Evolutionary conservation across 352 stramenopile genomes (phyloP), one percentile per base, ranked within the genome.

Genomic region (Phytopythium mirpurense): DNA sequence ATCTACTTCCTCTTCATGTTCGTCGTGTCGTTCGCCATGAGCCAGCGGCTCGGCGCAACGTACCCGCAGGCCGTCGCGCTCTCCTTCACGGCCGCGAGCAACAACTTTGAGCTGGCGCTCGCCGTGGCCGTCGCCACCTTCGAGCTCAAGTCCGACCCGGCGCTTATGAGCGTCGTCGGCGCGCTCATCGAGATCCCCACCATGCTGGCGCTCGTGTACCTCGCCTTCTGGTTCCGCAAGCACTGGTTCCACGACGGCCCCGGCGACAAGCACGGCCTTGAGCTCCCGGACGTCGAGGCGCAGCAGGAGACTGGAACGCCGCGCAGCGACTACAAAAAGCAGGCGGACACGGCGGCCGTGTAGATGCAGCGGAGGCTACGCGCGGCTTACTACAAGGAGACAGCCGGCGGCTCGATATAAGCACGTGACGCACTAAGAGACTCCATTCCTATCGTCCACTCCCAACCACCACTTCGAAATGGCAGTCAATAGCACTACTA

Each of bases 71-170:
- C 59, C 23, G 65, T 69, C 3, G 42, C 65, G 23, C 62, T 84
- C 0, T 75, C 72, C 18, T 86, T 90, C 64, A 88, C 82, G n/a
- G 74, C 74, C 3, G 77, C 71, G 9, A 86, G 74, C 54, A 90
- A 90, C 71, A 88, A 87, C 61, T 90, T 90, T 44, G 79, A 88
- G 60, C 54, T 90, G 54, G 77, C 72, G 7, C 62, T 85, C 23
- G 79, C 79, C 4, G 63, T 86, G 31, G 74, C 73, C n/a, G 78
- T 86, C n/a, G 64, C 68, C 1, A 68, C 76, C 26, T 90, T 84
- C 49, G 79, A 78, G n/a, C 62, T 83, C 45, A 71, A 78, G 40
- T 90, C 79, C n/a, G 77, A 82, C n/a, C 67, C 77, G 5, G 73
- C 75, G 36, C 56, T 88, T 5, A 85, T 83, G 62, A 87, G 74